These are phyloP conservation scores for Nakaseomyces sp. DNA, from an alignment of 1,139 yeast species.

Conservation along the genomic window DNA sequence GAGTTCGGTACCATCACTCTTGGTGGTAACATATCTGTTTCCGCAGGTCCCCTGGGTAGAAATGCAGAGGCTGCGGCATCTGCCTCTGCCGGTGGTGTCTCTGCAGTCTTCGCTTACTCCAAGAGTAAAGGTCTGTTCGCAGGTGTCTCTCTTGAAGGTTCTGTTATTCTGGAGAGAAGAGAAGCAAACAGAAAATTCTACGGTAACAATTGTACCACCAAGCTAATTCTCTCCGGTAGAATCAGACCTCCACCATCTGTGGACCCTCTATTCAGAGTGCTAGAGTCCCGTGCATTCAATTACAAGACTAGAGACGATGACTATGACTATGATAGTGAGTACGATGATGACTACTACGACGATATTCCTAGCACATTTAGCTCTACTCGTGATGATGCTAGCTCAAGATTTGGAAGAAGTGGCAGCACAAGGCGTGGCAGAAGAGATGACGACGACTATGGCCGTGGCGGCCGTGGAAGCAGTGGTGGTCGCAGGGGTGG, in stretches of 20 bases:
- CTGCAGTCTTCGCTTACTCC: conserved; percentile 89
- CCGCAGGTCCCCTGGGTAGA: conserved; percentile 98
- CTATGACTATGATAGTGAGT: conserved; percentile 30
- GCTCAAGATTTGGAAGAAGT: conserved; percentile 28
- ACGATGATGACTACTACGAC: conserved; percentile 30
- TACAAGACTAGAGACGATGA: conserved; percentile 42
- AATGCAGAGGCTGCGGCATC: conserved; percentile 98
- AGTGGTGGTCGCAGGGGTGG: conserved; percentile 10
- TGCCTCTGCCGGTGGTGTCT: conserved; percentile 78
- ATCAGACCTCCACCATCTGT: conserved; percentile 92
- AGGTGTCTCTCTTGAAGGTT: conserved; percentile 94
- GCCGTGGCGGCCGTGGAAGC: conserved; percentile 14
- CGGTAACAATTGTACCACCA: conserved; percentile 80
- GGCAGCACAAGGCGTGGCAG: conserved; percentile 35
- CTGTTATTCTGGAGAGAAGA: conserved; percentile 88
- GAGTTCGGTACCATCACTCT: conserved; percentile 89
- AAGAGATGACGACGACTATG: conserved; percentile 29
- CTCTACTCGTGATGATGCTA: conserved; percentile 19
- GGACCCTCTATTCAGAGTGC: conserved; percentile 76
- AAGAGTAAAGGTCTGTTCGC: conserved; percentile 96
- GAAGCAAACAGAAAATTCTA: conserved; percentile 94
- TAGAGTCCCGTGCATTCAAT: conserved; percentile 78
- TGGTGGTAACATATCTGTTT: conserved; percentile 91
- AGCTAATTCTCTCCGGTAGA: conserved; percentile 70
- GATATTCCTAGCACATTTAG: conserved; percentile 32